Base-by-base conservation (phyloP, 345 rosid species). In the Noccaea bulbosa region DNA sequence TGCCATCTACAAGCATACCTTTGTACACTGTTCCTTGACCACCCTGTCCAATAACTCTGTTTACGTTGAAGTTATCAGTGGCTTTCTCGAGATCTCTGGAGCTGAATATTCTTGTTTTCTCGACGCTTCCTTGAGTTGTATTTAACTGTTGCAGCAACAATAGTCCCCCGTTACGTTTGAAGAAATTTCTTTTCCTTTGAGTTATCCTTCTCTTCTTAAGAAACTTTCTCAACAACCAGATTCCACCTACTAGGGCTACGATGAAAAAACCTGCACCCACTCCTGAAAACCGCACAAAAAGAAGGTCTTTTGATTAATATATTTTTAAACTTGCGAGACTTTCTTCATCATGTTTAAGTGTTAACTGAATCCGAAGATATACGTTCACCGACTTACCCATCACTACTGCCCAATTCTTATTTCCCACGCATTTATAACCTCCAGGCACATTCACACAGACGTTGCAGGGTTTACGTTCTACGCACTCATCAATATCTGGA, bases 61-160 rank as follows among this genome's bases (percentile, higher is more conserved):
- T 75, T 39, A 62, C 78, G 35, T 53, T 49, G 22, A 65, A 80
- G 67, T 78, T 78, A 53, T 78, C 58, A 0, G 85, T 80, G 1
- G 87, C 83, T 24, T 73, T 76, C 12, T 16, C 38, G 5, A 84
- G 81, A 50, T 84, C 83, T 7, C 66, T 74, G 0, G 74, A 66
- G 44, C 1, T 37, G 32, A 57, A 57, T 37, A 57, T 16, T 37
- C 45, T 37, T 12, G 48, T 59, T 34, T 55, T 74, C n/a, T 70
- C 79, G 0, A 60, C 16, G 12, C 45, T 49, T 3, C 65, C 38
- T 11, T 51, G 46, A 0, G 16, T 46, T 15, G 48, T 16, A 3
- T 67, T 39, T 11, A 82, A 54, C 4, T 68, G 62, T 57, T 80
- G 76, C 30, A 72, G 69, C 37, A 64, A 12, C 71, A 78, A 4